A percentile compares a stretch with the other conserved stretches of the same genome.
These are phyloP conservation scores for Colletotrichum paranaense DNA, from an alignment of 2,329 filamentous ascomycete genomes.

Conservation along the genomic window DNA sequence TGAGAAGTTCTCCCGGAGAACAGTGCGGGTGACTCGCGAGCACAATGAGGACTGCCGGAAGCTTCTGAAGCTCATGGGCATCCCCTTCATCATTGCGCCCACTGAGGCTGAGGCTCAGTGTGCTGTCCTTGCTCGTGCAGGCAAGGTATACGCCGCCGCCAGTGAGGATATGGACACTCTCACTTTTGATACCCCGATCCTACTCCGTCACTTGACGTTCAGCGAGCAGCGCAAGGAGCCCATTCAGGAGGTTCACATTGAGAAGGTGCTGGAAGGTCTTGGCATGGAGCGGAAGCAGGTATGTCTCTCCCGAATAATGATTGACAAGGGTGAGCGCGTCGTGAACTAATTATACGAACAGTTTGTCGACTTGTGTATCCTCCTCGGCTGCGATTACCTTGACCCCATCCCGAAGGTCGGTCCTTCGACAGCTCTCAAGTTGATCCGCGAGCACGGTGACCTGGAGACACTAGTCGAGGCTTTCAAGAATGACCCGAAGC, in stretches of 20 bases:
- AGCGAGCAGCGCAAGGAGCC: slow-evolving; percentile 98
- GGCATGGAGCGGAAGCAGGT: slow-evolving; percentile 90
- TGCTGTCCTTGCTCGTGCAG: slow-evolving; percentile 86
- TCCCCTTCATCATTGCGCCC: slow-evolving; percentile 93
- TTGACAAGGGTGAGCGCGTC: background rate
- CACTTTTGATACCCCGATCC: slow-evolving; percentile 92
- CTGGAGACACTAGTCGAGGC: slow-evolving; percentile 88
- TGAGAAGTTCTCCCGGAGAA: slow-evolving; percentile 95
- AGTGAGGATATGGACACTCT: slow-evolving; percentile 99
- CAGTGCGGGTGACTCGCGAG: slow-evolving; percentile 93
- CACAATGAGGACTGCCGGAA: slow-evolving; percentile 96
- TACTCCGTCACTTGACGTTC: slow-evolving; percentile 93
- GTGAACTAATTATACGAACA: slow-evolving; percentile 50
- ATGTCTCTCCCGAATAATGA: background rate
- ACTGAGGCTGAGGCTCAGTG: slow-evolving; percentile 99
- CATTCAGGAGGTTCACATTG: slow-evolving; percentile 92
- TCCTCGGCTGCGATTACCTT: slow-evolving; percentile 97
- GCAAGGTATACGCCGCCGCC: slow-evolving; percentile 96
- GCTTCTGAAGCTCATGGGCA: slow-evolving; percentile 92
- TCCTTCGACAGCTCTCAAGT: slow-evolving; percentile 88
- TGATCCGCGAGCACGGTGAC: slow-evolving; percentile 91
- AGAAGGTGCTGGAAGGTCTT: slow-evolving; percentile 87
- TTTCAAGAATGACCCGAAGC: slow-evolving; percentile 80
- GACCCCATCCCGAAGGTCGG: slow-evolving; percentile 96
- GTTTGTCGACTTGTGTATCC: slow-evolving; percentile 98